Evolutionary conservation across 2,329 filamentous ascomycete species (phyloP).

Genomic region (Chalaropsis ovoidea): DNA sequence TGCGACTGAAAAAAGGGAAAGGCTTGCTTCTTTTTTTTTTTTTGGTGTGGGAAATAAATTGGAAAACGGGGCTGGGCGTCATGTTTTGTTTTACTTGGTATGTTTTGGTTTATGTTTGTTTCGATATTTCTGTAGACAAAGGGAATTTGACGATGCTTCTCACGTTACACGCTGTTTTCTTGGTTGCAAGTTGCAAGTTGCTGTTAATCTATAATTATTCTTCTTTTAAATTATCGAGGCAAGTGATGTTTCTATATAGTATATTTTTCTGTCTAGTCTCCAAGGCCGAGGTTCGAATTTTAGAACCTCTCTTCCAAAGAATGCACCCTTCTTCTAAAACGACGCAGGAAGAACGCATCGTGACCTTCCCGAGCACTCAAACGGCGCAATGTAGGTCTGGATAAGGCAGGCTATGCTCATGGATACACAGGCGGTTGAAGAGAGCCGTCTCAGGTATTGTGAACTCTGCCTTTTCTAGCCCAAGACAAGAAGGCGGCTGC

Average conservation of each 20-base stretch:
- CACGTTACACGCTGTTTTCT: not conserved
- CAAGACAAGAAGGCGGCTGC: too few relatives aligned
- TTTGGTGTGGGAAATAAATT: not conserved
- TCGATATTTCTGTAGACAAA: not conserved
- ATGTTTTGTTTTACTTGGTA: not conserved
- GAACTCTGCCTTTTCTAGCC: too few relatives aligned
- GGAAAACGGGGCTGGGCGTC: not conserved
- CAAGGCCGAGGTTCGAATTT: too few relatives aligned
- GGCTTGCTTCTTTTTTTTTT: not conserved
- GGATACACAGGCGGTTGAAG: too few relatives aligned
- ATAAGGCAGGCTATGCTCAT: not conserved
- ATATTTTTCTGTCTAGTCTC: too few relatives aligned
- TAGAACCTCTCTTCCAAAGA: too few relatives aligned
- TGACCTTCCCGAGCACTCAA: not conserved
- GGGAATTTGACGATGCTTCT: not conserved
- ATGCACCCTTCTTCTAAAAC: not conserved
- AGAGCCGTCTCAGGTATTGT: too few relatives aligned
- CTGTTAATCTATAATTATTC: not conserved
- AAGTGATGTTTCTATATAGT: too few relatives aligned
- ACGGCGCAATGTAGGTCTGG: not conserved
- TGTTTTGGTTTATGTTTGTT: conserved; percentile 13
- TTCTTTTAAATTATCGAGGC: too few relatives aligned
- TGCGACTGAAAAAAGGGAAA: not conserved
- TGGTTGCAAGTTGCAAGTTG: not conserved
- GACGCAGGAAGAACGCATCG: not conserved